Base-by-base conservation (phyloP, 2,329 filamentous ascomycete species). In the Diaporthe sp. region DNA sequence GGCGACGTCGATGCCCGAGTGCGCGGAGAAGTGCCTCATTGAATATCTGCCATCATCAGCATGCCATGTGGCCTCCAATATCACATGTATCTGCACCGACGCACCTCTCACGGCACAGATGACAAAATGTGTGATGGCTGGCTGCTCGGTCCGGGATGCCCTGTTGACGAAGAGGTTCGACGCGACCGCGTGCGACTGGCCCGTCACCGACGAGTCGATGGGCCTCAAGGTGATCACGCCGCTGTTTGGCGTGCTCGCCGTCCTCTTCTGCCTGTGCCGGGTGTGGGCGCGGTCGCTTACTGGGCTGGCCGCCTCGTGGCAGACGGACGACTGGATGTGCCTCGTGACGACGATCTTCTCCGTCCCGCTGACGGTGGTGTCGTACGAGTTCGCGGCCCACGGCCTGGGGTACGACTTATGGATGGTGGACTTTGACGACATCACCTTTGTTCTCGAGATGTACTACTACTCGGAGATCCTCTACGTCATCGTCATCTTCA, bases 171-270 rank as follows among this genome's bases (percentile, higher is more conserved):
- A 68, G n/a, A 27, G 63, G 47, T 68, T 68, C 47, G n/a, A 68
- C 63, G 63, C 63, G n/a, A 9, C 6, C 5, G 30, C 63, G 32
- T 68, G 63, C 63, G 13, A 19, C 22, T 25, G 10, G 44, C 63
- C 63, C 44, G 32, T 53, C n/a, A 13, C 32, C n/a, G 63, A 68
- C n/a, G 35, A 68, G 2, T 68, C 63, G 5, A 27, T 68, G 30
- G 63, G 63, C 32, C 63, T 68, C 63, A 68, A 68, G 47, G 47
- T 68, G n/a, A 68, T 68, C 63, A 68, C 63, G 47, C 63, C 63
- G 8, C 63, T 68, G 10, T 68, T 68, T 35, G 63, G 63, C 9
- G 63, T 68, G 47, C 63, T 68, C n/a, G 63, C 63, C 63, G 63
- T 68, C 8, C 32, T 68, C 25, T 68, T 68, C 63, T 68, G 27